Evolutionary conservation across 805 yeast species (phyloP), one percentile per base, ranked within the genome.

Genomic region (Candida mattraensis): DNA sequence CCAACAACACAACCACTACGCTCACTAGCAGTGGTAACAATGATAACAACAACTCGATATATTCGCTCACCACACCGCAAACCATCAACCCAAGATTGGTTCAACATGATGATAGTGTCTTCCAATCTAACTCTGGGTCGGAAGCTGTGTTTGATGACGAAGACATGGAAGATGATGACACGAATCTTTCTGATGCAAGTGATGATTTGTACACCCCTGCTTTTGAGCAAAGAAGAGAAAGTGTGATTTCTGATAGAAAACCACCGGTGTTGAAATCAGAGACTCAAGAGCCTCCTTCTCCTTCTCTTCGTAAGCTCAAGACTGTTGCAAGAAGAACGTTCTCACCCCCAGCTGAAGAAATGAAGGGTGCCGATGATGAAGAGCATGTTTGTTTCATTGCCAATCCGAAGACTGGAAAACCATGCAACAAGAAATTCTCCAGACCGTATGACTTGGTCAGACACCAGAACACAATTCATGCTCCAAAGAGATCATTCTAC

Each of bases 401-500:
- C 7, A 78, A 78, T 49, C 83, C 86, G 4, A 56, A 73, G 18
- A 76, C 85, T 0, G 80, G 83, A 12, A 56, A 67, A 43, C 75
- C 77, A 16, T 87, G 96, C 61, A 64, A 72, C 48, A 85, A 85
- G 63, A 79, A 80, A 53, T 91, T 91, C 56, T 87, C 97, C 12
- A 76, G 99, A 54, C 95, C 96, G 13, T 91, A 91, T 58, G 99
- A 91, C 66, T 70, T 91, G 54, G 83, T 89, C 17, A 77, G 99
- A 51, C 99, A 91, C 61, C 96, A 91, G 61, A 95, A 91, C 54
- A 93, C 98, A 0, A 89, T 91, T 36, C 99, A 91, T 60, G 93
- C 97, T 1, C 72, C 84, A 30, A 83, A 82, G 58, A 83, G 91
- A 63, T 84, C 84, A 51, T 78, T 83, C 31, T 93, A 81, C 68